These are phyloP conservation scores for Phytopythium montanum DNA, from an alignment of 352 stramenopile genomes.

Conservation along the genomic window DNA sequence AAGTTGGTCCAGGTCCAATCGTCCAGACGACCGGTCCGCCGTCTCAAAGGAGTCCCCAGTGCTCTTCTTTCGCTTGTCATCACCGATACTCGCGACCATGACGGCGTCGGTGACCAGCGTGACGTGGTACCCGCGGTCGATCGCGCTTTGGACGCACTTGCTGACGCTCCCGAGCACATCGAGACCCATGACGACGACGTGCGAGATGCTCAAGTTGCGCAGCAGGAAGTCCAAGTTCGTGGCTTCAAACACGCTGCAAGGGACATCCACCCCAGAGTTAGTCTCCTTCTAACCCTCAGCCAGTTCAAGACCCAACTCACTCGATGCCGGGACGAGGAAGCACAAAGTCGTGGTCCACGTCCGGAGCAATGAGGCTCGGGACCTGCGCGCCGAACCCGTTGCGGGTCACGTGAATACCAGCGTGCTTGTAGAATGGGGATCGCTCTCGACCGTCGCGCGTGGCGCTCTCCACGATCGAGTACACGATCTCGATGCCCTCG, in stretches of 20 bases:
- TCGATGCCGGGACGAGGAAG: constrained; percentile 78
- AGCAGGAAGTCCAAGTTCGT: constrained; percentile 91
- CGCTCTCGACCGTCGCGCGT: constrained; percentile 83
- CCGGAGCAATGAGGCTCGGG: constrained; percentile 40
- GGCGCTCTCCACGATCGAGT: constrained; percentile 87
- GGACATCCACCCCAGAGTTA: neutral
- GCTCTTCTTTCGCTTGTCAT: neutral
- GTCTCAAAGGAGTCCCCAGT: neutral
- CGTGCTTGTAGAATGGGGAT: constrained; percentile 84
- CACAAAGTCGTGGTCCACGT: constrained; percentile 71
- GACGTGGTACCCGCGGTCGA: constrained; percentile 87
- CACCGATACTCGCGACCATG: constrained; percentile 1
- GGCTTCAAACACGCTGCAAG: constrained; percentile 71
- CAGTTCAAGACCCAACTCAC: constrained; percentile 23
- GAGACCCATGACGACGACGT: constrained; percentile 84
- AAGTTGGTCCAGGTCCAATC: constrained; percentile 20
- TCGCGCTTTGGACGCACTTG: constrained; percentile 71
- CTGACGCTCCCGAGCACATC: constrained; percentile 82
- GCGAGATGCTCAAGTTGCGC: constrained; percentile 80
- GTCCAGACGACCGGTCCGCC: neutral
- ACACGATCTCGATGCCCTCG: constrained; percentile 81
- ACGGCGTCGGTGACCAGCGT: constrained; percentile 81
- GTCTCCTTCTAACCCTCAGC: neutral
- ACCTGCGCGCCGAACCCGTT: constrained; percentile 66
- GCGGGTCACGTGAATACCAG: constrained; percentile 71